phyloP scores from a whole-genome alignment of 306 rosid species.

The Luffa aegyptiaca region DNA sequence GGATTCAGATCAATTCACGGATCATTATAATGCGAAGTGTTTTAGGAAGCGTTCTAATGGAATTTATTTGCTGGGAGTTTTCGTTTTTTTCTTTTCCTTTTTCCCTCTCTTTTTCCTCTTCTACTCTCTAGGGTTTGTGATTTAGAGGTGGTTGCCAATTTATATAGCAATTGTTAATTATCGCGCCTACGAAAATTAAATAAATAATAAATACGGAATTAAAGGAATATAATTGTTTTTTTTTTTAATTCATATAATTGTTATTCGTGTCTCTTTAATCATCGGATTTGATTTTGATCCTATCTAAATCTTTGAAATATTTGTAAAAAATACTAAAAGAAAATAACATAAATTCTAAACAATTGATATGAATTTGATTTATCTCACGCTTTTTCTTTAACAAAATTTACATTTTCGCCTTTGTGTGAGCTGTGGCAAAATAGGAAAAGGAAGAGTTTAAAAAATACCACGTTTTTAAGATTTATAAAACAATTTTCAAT shows the following conservation, averaged over 20 bases:
- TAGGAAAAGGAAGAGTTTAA: no score
- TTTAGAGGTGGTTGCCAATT: neutral
- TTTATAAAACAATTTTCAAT: no score
- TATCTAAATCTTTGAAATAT: neutral
- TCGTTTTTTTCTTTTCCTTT: neutral
- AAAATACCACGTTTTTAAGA: no score
- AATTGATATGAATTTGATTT: no score
- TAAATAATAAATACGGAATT: neutral
- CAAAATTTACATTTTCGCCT: no score
- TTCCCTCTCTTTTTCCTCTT: neutral
- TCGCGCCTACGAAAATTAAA: neutral
- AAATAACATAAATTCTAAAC: no score
- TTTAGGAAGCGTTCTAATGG: neutral
- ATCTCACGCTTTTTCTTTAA: no score
- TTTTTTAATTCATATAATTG: no score
- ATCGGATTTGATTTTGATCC: neutral
- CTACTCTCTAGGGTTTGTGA: conserved; percentile 12
- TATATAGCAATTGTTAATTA: neutral
- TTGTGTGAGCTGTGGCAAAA: no score
- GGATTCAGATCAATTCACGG: conserved; percentile 26
- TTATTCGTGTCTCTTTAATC: neutral
- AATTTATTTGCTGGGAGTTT: conserved; percentile 14
- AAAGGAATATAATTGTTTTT: neutral
- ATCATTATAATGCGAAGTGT: conserved; percentile 14
- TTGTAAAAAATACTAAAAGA: no score